These are phyloP conservation scores for Drosera capensis DNA, from an alignment of 148 eudicot genomes.

Conservation along the genomic window DNA sequence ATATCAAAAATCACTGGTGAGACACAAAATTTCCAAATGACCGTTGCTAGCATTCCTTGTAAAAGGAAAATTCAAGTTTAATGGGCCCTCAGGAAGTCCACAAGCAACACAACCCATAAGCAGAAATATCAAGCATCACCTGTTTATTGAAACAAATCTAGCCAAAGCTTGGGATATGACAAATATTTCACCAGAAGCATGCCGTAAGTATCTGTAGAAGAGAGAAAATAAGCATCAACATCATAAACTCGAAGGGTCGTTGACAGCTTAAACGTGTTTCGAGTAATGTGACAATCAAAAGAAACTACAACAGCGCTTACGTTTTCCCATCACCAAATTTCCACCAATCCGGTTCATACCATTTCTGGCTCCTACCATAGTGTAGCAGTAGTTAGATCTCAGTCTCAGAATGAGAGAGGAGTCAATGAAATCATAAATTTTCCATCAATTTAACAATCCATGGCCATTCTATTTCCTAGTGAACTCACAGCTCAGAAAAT, in stretches of 20 bases:
- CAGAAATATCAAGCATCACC: no score
- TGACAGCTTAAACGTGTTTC: no score
- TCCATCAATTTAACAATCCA: background rate
- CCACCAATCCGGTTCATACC: conserved; percentile 99
- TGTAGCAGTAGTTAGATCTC: background rate
- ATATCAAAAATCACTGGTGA: no score
- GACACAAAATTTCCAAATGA: no score
- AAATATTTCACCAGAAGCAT: conserved; percentile 76
- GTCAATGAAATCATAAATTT: background rate
- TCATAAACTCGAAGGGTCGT: background rate
- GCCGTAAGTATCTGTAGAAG: conserved; percentile 60
- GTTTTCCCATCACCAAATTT: conserved; percentile 78
- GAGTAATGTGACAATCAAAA: no score
- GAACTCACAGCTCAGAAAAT: conserved; percentile 66
- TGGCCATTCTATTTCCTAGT: conserved; percentile 1
- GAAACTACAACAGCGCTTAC: no score
- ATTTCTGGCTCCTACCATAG: conserved; percentile 51
- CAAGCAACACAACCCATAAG: no score
- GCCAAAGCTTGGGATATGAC: conserved; percentile 71
- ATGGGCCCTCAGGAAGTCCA: no score
- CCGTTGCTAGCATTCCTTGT: no score
- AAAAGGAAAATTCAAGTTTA: no score
- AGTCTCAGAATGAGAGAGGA: background rate
- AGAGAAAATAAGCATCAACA: background rate
- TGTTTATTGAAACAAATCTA: conserved; percentile 60